Base-by-base conservation (phyloP, 768 basidiomycete species). In the Termitomyces heimii region DNA sequence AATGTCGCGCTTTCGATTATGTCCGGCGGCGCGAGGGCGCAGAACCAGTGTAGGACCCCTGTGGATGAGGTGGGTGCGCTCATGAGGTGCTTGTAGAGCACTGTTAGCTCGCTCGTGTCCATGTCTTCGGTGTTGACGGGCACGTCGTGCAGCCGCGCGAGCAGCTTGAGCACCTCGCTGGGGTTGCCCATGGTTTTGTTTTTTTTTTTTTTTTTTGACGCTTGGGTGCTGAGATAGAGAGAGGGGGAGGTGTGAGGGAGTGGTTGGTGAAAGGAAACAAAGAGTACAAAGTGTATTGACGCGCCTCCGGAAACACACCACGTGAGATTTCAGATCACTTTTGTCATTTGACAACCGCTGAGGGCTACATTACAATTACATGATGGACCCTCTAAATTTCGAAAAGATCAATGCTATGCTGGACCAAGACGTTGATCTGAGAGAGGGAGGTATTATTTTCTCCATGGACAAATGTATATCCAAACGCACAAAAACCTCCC, bases 11-110 rank as follows among this genome's bases (percentile, higher is more conserved):
- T 82, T 57, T 83, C 86, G 9, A 79, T 69, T 0, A 81, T 84
- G 34, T 82, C 72, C 9, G 76, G 67, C 32, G 80, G 72, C 4
- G 85, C 86, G 37, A 79, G 77, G 29, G 73, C 68, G 69, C 94
- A 97, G 68, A 89, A 95, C 92, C 92, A 95, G 65, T 97, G 94
- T 53, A 80, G 60, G 32, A 72, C 69, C 49, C 77, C 76, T 44
- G 68, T 66, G 32, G 71, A 61, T 46, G 69, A 67, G 49, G 73
- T 69, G 4, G 75, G 71, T 0, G 77, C 71, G 20, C 68, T 70
- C 70, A 87, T 79, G 10, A 91, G 71, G 66, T 83, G 81, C 13
- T 68, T 69, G 65, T 78, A 86, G 42, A 88, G 68, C 3, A 67
- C 72, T 1, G 67, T 72, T 10, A 91, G 73, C 20, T 82, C 70